phyloP scores from a whole-genome alignment of 805 yeast genomes.

The Lachancea dasiensis region DNA sequence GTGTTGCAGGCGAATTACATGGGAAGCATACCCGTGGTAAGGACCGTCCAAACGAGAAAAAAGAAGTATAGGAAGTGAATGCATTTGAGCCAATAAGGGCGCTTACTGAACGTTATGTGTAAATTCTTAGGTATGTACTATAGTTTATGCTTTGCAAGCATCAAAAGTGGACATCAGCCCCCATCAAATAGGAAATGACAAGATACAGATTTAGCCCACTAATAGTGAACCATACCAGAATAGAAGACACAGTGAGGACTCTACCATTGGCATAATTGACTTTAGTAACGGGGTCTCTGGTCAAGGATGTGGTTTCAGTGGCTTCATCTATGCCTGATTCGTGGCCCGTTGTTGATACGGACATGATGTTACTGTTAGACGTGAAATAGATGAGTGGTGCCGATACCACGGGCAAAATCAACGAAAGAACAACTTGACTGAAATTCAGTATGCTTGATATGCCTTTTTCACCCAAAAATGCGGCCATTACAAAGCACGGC shows the following conservation, averaged over 20 bases:
- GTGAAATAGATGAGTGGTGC: slow-evolving; percentile 87
- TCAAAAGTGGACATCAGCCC: slow-evolving; percentile 47
- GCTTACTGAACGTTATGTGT: too few relatives aligned
- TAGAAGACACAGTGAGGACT: slow-evolving; percentile 46
- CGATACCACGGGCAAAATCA: slow-evolving; percentile 78
- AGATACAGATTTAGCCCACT: slow-evolving; percentile 67
- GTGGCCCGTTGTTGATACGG: slow-evolving; percentile 36
- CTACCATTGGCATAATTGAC: slow-evolving; percentile 70
- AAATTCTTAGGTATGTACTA: too few relatives aligned
- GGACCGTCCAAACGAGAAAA: slow-evolving; percentile 26
- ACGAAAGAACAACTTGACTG: slow-evolving; percentile 75
- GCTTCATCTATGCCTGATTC: slow-evolving; percentile 20
- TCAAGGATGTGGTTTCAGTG: slow-evolving; percentile 25
- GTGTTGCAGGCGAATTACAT: slow-evolving; percentile 65
- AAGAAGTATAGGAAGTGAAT: slow-evolving; percentile 24
- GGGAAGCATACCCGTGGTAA: slow-evolving; percentile 69
- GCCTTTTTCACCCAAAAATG: slow-evolving; percentile 75
- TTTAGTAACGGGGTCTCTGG: slow-evolving; percentile 26
- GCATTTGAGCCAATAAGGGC: too few relatives aligned
- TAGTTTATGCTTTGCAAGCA: too few relatives aligned
- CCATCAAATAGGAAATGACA: slow-evolving; percentile 44
- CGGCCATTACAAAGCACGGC: slow-evolving; percentile 75
- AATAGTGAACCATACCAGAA: slow-evolving; percentile 63
- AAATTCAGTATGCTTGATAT: slow-evolving; percentile 67
- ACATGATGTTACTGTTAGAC: slow-evolving; percentile 59